phyloP scores from a whole-genome alignment of 1,139 yeast genomes.

The Hanseniaspora uvarum region DNA sequence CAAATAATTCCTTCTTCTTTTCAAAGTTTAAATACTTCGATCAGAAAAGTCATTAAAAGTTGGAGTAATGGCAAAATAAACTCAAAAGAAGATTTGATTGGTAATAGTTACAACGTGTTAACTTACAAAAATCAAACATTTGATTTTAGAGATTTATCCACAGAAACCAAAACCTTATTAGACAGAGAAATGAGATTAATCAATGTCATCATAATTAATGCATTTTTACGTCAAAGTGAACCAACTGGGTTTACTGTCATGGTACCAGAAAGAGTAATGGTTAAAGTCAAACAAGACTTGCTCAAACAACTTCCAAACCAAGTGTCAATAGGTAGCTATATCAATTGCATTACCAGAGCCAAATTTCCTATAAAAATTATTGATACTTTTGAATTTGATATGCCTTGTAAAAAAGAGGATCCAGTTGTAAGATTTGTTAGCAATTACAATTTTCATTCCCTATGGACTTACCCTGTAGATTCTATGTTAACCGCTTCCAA shows the following conservation, averaged over 20 bases:
- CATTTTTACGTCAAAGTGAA: slow-evolving; percentile 2
- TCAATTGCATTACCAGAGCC: background rate
- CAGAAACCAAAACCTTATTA: background rate
- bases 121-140: background rate
- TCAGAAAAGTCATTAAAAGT: slow-evolving; percentile 1
- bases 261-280: background rate
- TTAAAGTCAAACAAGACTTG: background rate
- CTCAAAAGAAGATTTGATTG: background rate
- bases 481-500: background rate
- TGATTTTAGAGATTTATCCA: background rate
- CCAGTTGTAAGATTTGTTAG: slow-evolving; percentile 12
- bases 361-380: background rate
- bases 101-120: background rate
- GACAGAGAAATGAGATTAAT: slow-evolving; percentile 7
- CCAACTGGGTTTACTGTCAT: slow-evolving; percentile 1
- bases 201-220: background rate
- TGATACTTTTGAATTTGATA: slow-evolving; percentile 14
- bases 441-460: slow-evolving; percentile 1
- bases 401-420: slow-evolving; percentile 1
- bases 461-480: slow-evolving; percentile 7
- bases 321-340: background rate
- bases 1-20: slow-evolving; percentile 5
- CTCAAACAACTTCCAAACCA: background rate
- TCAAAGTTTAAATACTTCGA: slow-evolving; percentile 3
- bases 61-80: background rate